Conservation (phyloP, 192 early-diverging fungal genomes). For the Thoreauomyces humboldtii region DNA sequence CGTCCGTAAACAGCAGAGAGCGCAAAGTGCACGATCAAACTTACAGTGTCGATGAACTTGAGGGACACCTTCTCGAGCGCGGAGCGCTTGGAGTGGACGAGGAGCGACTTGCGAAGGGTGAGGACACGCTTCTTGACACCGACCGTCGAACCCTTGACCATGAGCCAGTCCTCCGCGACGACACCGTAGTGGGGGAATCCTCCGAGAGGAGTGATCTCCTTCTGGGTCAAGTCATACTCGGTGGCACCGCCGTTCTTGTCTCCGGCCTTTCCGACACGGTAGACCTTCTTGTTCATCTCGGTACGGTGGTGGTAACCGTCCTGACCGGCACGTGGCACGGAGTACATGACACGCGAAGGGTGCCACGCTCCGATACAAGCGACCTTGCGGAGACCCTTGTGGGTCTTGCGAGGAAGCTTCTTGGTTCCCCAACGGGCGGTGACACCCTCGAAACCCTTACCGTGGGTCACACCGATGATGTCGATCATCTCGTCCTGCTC, state of each 20-base stretch:
- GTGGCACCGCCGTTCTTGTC: conserved; percentile 81
- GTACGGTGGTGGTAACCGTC: conserved; percentile 99
- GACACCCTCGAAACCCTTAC: conserved; percentile 99
- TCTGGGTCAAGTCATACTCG: conserved; percentile 94
- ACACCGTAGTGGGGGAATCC: conserved; percentile 99
- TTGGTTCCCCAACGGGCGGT: conserved; percentile 99
- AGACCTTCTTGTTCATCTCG: conserved; percentile 99
- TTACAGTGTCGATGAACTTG: conserved; percentile 98
- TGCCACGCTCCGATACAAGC: conserved; percentile 99
- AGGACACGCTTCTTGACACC: conserved; percentile 97
- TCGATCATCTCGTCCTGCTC: conserved; percentile 99
- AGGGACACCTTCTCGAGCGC: conserved; percentile 92
- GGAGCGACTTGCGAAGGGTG: conserved; percentile 97
- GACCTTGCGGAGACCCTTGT: conserved; percentile 99
- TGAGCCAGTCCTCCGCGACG: conserved; percentile 97
- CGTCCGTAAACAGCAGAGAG: no score
- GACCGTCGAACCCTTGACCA: conserved; percentile 96
- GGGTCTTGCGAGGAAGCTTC: conserved; percentile 99
- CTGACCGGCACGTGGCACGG: conserved; percentile 99
- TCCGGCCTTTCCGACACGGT: conserved; percentile 88
- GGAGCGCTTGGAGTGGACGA: conserved; percentile 93
- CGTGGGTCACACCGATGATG: conserved; percentile 98
- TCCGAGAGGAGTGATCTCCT: conserved; percentile 96
- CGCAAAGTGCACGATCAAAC: conserved; percentile 80
- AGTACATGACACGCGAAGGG: conserved; percentile 94